Evolutionary conservation across 306 rosid species (phyloP), one percentile per base, ranked within the genome.

Genomic region (Dalbergia oliveri): DNA sequence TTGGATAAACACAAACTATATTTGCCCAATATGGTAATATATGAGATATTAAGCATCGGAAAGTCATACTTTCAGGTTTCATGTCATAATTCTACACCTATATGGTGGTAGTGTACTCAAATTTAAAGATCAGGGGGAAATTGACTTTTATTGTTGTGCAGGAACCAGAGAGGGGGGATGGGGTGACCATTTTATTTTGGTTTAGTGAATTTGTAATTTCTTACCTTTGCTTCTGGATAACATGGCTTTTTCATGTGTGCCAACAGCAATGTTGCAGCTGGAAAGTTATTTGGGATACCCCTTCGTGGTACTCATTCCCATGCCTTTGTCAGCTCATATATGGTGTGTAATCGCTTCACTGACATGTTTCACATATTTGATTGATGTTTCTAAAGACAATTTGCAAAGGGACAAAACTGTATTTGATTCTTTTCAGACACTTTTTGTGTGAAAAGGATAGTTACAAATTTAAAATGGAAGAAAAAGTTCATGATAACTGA

Each of bases 221-320:
- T 68, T 39, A 63, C 37, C 11, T 51, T 81, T 57, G 51, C 70
- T 75, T 44, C 85, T 73, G 64, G 49, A 45, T 83, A 35, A 81
- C 67, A 73, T 81, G 16, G 44, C 43, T 71, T 43, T 61, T 56
- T 79, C 64, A 83, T 64, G 79, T 80, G 81, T 86, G 72, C 65
- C 79, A 81, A 77, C 87, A 96, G 99, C 89, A 96, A 96, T 85
- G 99, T 93, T 81, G 98, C 98, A 39, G 99, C 99, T 67, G 99
- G 99, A 84, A 93, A 83, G 87, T 84, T 91, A 85, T 96, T 96
- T 54, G 94, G 97, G 79, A 96, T 96, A 78, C 98, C 99, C 26
- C 97, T 96, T 65, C 93, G 97, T 71, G 99, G 99, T 71, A 96
- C 99, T 58, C 99, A 96, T 87, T 96, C 99, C 58, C 99, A 96